Evolutionary conservation across 805 yeast genomes (phyloP).

Genomic region (Candida broadrunensis): DNA sequence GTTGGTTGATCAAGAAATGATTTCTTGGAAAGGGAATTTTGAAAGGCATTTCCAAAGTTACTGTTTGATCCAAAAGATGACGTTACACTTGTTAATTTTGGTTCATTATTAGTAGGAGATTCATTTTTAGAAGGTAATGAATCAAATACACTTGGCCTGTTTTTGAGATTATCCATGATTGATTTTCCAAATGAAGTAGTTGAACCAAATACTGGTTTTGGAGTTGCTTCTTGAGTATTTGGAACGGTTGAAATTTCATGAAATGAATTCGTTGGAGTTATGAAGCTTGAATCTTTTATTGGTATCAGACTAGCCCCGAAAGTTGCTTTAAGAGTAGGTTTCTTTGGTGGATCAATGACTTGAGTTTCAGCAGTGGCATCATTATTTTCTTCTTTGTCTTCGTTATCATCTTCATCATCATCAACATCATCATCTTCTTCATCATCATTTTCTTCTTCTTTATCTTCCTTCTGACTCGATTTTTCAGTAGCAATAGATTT

Average conservation of each 20-base stretch:
- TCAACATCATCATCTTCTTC: background rate
- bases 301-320: constrained; percentile 15
- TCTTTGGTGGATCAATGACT: constrained; percentile 5
- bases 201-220: constrained; percentile 37
- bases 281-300: constrained; percentile 11
- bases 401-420: background rate
- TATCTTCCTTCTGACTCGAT: background rate
- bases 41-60: constrained; percentile 53
- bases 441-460: background rate
- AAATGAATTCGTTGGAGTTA: constrained; percentile 15
- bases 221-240: constrained; percentile 3
- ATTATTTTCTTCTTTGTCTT: background rate
- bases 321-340: constrained; percentile 9
- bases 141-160: constrained; percentile 24
- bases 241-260: constrained; percentile 10
- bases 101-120: constrained; percentile 3
- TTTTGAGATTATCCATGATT: constrained; percentile 20
- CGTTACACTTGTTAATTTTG: constrained; percentile 2
- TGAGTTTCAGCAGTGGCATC: background rate
- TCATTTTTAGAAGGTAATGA: constrained; percentile 12
- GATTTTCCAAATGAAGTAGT: constrained; percentile 37
- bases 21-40: constrained; percentile 47
- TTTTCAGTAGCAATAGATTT: background rate
- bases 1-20: constrained; percentile 52
- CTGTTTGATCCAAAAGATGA: constrained; percentile 45